phyloP scores from a whole-genome alignment of 176 grass and related monocot species.

The Tillandsia fasciculata region DNA sequence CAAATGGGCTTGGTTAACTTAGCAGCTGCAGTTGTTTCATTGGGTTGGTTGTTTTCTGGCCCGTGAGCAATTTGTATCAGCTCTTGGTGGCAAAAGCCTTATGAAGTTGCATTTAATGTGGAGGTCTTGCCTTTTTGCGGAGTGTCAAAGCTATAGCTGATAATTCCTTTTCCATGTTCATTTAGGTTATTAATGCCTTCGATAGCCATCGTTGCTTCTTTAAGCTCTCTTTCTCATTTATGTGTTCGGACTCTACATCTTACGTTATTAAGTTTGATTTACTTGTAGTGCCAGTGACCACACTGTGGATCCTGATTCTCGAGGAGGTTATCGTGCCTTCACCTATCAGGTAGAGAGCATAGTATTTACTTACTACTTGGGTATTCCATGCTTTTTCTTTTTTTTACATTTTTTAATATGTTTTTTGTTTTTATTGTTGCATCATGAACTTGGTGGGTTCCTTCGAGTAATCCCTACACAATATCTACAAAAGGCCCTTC shows the following conservation, averaged over 20 bases:
- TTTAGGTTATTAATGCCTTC: neutral
- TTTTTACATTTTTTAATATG: neutral
- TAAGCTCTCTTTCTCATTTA: neutral
- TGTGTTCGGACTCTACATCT: neutral
- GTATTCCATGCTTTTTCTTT: neutral
- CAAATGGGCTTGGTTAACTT: too few species aligned
- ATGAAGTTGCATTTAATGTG: neutral
- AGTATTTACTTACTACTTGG: neutral
- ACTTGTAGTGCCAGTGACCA: conserved; percentile 50
- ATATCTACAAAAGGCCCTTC: too few species aligned
- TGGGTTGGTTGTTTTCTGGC: neutral
- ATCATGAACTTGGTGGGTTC: too few species aligned
- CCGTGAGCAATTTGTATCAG: neutral
- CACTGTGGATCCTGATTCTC: conserved; percentile 40
- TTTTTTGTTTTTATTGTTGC: too few species aligned
- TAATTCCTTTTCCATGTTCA: neutral
- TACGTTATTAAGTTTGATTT: conserved; percentile 7
- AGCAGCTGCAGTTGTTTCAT: too few species aligned
- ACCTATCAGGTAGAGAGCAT: conserved; percentile 45
- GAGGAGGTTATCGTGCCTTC: conserved; percentile 65
- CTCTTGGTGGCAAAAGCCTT: neutral
- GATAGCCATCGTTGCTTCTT: neutral
- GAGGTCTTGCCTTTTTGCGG: neutral
- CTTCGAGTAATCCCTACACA: too few species aligned
- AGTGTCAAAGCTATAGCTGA: neutral